Conservation (phyloP, 192 early-diverging fungal species). For the Physocladia obscura region DNA sequence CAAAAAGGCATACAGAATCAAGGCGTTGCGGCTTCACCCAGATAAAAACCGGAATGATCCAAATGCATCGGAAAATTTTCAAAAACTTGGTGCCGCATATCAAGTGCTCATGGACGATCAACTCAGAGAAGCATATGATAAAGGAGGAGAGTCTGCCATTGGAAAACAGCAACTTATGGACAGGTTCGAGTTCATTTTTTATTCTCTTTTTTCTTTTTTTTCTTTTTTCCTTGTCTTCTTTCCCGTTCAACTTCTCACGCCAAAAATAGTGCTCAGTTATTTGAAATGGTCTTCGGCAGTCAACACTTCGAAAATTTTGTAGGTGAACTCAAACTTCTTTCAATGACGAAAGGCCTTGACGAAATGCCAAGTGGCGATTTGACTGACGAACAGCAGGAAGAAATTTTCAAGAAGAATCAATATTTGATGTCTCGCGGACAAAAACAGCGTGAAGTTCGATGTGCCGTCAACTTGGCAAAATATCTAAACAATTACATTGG, state of each 20-base stretch:
- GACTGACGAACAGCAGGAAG: conserved; percentile 8
- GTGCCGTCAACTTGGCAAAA: conserved; percentile 35
- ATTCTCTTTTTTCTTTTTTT: background rate
- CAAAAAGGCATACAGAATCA: conserved; percentile 69
- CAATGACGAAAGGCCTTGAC: conserved; percentile 18
- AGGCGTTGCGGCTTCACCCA: conserved; percentile 70
- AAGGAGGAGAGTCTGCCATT: conserved; percentile 26
- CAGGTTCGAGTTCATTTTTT: background rate
- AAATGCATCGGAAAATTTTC: conserved; percentile 76
- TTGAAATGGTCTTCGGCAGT: conserved; percentile 33
- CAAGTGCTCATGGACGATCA: conserved; percentile 52
- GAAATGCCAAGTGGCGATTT: background rate
- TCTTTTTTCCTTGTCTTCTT: background rate
- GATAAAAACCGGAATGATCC: conserved; percentile 74
- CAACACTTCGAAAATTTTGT: conserved; percentile 35
- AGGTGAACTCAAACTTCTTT: conserved; percentile 33
- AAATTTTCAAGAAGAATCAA: conserved; percentile 14
- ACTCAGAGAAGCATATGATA: conserved; percentile 35
- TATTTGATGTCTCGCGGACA: conserved; percentile 15
- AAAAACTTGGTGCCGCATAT: conserved; percentile 90
- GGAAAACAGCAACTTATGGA: conserved; percentile 31
- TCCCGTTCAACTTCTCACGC: background rate
- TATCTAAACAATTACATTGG: conserved; percentile 34
- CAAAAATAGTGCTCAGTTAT: conserved; percentile 25
- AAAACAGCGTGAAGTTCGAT: conserved; percentile 39